Evolutionary conservation across 495 filamentous ascomycete species (phyloP), one percentile per base, ranked within the genome.

Genomic region (Pyrenula massariospora): DNA sequence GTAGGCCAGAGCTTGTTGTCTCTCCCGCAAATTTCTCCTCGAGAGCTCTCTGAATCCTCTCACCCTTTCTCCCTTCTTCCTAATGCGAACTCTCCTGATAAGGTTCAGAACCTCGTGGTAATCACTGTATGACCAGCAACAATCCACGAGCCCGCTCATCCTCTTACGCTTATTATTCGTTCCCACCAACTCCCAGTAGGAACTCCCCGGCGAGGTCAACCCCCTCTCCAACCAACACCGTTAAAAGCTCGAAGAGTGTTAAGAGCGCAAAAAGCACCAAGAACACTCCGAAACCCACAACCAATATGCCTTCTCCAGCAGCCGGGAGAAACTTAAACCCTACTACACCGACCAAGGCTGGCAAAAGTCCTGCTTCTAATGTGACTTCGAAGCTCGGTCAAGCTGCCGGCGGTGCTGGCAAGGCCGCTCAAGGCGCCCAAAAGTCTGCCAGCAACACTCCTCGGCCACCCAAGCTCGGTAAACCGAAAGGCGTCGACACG

Each of bases 151-250:
- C 8, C 19, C 22, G 19, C n/a, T 52, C 50, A 21, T 52, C 50
- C 19, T 52, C 50, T 10, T 52, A 52, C 50, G 50, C 50, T 52
- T 52, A 52, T 20, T 52, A 52, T 19, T 52, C 50, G 19, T 52
- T 52, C 20, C 50, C 50, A 5, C 50, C 50, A 52, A 52, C 50
- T 21, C 50, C 50, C 20, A 52, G 50, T 24, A 52, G 50, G 22
- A 24, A 52, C 50, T 52, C 50, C 19, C 50, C 50, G 22, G n/a
- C 19, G n/a, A 21, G 19, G n/a, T 5, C 22, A 20, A 52, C 19
- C n/a, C 22, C 50, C n/a, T 52, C 50, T 52, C 50, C 50, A 10
- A 20, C 50, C 50, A 20, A 52, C n/a, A 52, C 50, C 19, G 50
- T 19, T 10, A 52, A 24, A 24, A 52, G 50, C 19, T 21, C 50